Base-by-base conservation (phyloP, 2,329 filamentous ascomycete genomes). In the Tothia fuscella region DNA sequence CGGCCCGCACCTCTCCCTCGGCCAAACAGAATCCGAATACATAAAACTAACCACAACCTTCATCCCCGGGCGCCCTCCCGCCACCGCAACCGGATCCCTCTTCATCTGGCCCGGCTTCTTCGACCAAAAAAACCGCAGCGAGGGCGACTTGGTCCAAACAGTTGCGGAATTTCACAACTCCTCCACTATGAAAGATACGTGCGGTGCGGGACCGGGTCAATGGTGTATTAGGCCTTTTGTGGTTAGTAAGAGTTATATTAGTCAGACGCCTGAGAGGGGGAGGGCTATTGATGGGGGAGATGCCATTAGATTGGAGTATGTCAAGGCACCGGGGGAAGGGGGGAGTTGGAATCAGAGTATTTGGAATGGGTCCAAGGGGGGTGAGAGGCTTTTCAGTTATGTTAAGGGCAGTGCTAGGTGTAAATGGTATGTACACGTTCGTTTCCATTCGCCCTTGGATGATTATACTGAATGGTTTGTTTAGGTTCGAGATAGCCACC, bases 141-240 rank as follows among this genome's bases (percentile, higher is more conserved):
- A 36, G 5, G 31, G 39, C 21, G 31, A 42, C 35, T 25, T 42
- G n/a, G 28, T 42, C 24, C 39, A 42, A n/a, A 42, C 39, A 2
- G 39, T 35, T 14, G 31, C 39, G 16, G 39, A 42, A 19, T 35
- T 25, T 16, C 39, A 42, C 14, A 20, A 13, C 22, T 31, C 39
- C 2, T 20, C 22, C 20, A 42, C 9, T 7, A 28, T 34, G 30
- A 29, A 6, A 12, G 22, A 26, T 19, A 25, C 35, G 5, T 42
- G 39, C 14, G 22, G 29, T 19, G 39, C 39, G 3, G 16, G 26
- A 17, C 29, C 30, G 16, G 39, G 39, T 5, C 39, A 42, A 35
- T 42, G 39, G 39, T 42, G 39, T 14, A 42, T 42, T 25, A 28
- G 39, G 13, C 39, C 39, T 34, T 35, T 34, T 25, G 22, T 42